Evolutionary conservation across 768 basidiomycete species (phyloP), one percentile per base, ranked within the genome.

Genomic region (Mycena indigotica): DNA sequence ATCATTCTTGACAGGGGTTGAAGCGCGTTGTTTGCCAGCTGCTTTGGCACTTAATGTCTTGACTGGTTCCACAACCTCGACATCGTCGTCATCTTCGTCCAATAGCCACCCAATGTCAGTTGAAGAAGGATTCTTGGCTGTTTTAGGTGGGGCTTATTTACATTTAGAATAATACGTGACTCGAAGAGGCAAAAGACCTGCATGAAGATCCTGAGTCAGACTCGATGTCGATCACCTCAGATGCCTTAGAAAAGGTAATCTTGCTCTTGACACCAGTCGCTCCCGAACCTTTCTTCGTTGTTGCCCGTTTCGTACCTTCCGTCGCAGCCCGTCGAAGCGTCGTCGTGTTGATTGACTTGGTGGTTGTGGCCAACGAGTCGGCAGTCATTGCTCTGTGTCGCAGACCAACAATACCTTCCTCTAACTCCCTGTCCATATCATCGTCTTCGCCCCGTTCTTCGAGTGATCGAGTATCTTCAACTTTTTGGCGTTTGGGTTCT

Each of bases 381-480:
- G 72, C 73, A 17, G 88, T 84, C 52, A 78, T 76, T 0, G 86
- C 79, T 38, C 88, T 80, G 35, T 82, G 83, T 5, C 77, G 72
- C 39, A 66, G 70, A 59, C 70, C 69, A 23, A 76, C 57, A 23
- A 87, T 67, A 4, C 83, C 87, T 2, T 80, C 80, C 61, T 86
- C 85, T 15, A 92, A 77, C 38, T 87, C 88, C 64, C 76, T 71
- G 65, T 92, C 91, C 23, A 80, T 81, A 4, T 87, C 86, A 58
- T 91, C 89, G 57, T 87, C 85, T 28, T 85, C 70, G 5, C 81
- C 84, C 10, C 81, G 80, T 4, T 70, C 70, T 28, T 87, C 81
- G 35, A 88, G 82, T 46, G 78, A 71, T 59, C 73, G 73, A 40
- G 55, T 17, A n/a, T 69, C 32, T 24, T 70, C 66, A 32, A 65